Base-by-base conservation (phyloP, 2,329 filamentous ascomycete genomes). In the Xylariales sp. region DNA sequence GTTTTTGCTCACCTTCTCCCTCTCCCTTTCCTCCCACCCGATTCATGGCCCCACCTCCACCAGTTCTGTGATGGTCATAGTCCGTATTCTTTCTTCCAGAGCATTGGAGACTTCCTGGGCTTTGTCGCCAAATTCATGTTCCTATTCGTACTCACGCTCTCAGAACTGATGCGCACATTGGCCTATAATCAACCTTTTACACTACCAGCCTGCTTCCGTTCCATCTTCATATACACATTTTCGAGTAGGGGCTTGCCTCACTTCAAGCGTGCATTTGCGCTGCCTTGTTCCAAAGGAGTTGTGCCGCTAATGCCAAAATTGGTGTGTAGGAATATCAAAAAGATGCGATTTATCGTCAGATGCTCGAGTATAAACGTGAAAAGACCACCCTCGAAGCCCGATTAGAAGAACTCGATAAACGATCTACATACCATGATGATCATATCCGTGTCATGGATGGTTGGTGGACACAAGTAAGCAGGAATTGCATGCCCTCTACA, bases 281-380 rank as follows among this genome's bases (percentile, higher is more conserved):
- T 69, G 59, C 32, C 69, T 68, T 32, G 53, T 67, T 71, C 68
- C 64, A 63, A 71, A 69, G 73, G 71, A 63, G 53, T 68, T 70
- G 73, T 70, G 67, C 75, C 74, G 75, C 77, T 82, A 79, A 80
- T 59, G 23, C 30, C 76, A 74, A 75, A 77, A 75, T 77, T 70
- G 78, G 80, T 78, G 69, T 80, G 75, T 81, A 97, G 93, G 89
- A 91, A 78, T 96, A 92, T 77, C 92, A 95, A 82, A 99, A 98
- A 83, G 96, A 97, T 83, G 96, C 96, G 71, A 97, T 99, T 79
- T 91, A 93, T 76, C 93, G 97, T 66, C 95, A 97, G 82, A 97
- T 99, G 94, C 93, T 94, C 78, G 96, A 98, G 81, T 97, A 97
- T 81, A 97, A 97, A 82, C 90, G 96, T 74, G 93, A 97, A 79